Evolutionary conservation across 2,329 filamentous ascomycete species (phyloP), one percentile per base, ranked within the genome.

Genomic region (Ophiostoma himal-ulmi): DNA sequence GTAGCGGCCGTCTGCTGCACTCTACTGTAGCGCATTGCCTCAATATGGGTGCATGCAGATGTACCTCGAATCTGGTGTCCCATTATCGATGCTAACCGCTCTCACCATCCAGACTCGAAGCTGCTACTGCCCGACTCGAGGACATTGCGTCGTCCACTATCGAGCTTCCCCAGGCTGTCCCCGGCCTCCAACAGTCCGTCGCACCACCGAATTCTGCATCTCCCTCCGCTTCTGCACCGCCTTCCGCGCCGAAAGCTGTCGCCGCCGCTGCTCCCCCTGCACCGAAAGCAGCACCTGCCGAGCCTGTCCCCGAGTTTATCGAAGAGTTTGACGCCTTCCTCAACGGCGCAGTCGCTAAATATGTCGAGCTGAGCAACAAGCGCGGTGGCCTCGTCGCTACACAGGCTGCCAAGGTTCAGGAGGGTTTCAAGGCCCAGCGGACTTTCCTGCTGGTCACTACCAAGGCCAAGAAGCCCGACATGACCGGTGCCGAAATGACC

Each of bases 81-180:
- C 13, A 17, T 6, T 48, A 17, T 13, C n/a, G 54, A 26, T 62
- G 26, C 57, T 57, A 30, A 57, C 57, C 22, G 52, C 26, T 7
- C 52, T 57, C 8, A 1, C 26, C 57, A 26, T 30, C 74, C 79
- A 99, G 95, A 82, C 91, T 99, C 76, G 95, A 99, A 85, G 95
- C 95, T 79, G 95, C 95, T 54, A 99, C 95, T 69, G 95, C 93
- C 74, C 90, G 95, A 71, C 88, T 99, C 70, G 95, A 99, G 83
- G 95, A 99, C 80, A 97, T 99, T 77, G 94, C 95, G 65, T 89
- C 91, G 74, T 90, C 92, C 20, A 88, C 86, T 70, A 82, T 87
- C 75, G 89, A 91, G 75, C 79, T 85, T 2, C 84, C 84, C 70
- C 85, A 82, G 77, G 83, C 82, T 73, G 81, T 82, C 57, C 80